phyloP scores from a whole-genome alignment of 352 stramenopile genomes.

The Aphanomyces euteiches region DNA sequence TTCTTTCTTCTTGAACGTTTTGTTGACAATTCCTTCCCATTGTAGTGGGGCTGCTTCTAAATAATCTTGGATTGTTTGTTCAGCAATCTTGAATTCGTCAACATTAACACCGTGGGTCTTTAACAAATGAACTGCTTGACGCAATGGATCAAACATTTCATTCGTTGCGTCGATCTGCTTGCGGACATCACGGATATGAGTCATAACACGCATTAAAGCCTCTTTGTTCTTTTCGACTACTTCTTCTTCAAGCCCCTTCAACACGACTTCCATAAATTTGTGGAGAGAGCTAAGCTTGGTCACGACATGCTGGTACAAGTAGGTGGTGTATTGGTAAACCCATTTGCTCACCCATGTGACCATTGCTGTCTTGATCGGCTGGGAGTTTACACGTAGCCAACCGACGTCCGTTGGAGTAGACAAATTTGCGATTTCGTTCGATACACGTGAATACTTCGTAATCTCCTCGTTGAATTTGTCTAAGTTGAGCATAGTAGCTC shows the following conservation, averaged over 20 bases:
- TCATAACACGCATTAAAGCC: conserved; percentile 96
- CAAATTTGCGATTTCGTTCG: conserved; percentile 85
- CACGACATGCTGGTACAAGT: conserved; percentile 91
- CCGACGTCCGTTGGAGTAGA: conserved; percentile 92
- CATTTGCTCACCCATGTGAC: conserved; percentile 95
- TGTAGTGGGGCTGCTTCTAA: conserved; percentile 94
- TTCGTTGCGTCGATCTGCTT: conserved; percentile 91
- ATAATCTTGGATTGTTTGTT: conserved; percentile 85
- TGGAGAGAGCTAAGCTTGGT: conserved; percentile 83
- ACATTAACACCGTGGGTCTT: conserved; percentile 92
- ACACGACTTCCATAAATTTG: conserved; percentile 92
- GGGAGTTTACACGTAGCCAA: conserved; percentile 96
- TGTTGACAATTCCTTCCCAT: conserved; percentile 97
- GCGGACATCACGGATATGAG: conserved; percentile 91
- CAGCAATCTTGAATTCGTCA: conserved; percentile 81
- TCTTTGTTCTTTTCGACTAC: conserved; percentile 91
- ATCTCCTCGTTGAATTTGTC: conserved; percentile 95
- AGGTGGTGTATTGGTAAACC: conserved; percentile 94
- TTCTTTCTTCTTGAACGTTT: conserved; percentile 98
- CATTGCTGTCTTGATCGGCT: conserved; percentile 96
- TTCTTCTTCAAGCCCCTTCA: conserved; percentile 86
- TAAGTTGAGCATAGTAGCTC: conserved; percentile 88
- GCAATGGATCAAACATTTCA: conserved; percentile 93
- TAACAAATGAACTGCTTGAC: conserved; percentile 91
- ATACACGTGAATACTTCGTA: conserved; percentile 93